Evolutionary conservation across 2,329 filamentous ascomycete species (phyloP).

Genomic region (Penicillium capsulatum): DNA sequence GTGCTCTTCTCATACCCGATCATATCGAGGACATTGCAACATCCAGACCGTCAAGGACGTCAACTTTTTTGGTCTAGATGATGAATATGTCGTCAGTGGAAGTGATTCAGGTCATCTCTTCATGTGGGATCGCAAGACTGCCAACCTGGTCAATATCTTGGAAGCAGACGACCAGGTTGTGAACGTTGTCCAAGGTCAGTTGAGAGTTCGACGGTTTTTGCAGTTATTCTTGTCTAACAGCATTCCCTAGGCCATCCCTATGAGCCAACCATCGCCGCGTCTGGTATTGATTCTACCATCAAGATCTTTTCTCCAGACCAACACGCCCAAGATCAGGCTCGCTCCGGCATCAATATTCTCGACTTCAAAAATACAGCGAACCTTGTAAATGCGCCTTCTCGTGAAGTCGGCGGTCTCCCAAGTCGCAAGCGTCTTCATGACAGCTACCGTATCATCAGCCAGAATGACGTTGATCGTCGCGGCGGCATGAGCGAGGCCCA

Average conservation of each 20-base stretch:
- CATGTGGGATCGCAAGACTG: conserved; percentile 63
- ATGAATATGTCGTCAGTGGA: conserved; percentile 65
- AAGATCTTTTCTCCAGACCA: conserved; percentile 64
- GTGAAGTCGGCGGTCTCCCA: conserved; percentile 44
- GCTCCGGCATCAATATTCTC: conserved; percentile 55
- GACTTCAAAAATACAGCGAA: conserved; percentile 44
- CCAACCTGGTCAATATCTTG: conserved; percentile 59
- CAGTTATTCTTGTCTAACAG: conserved; percentile 10
- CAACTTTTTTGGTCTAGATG: conserved; percentile 63
- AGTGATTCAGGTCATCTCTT: conserved; percentile 65
- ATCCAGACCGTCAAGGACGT: conserved; percentile 66
- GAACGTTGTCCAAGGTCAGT: conserved; percentile 60
- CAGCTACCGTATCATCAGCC: conserved; percentile 57
- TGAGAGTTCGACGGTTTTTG: background rate
- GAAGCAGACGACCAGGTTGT: conserved; percentile 66
- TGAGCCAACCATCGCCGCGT: conserved; percentile 62
- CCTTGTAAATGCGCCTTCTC: conserved; percentile 25
- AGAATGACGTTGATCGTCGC: conserved; percentile 58
- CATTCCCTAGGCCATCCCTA: conserved; percentile 55
- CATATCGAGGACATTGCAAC: conserved; percentile 63
- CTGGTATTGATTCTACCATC: conserved; percentile 64
- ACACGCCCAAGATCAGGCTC: conserved; percentile 54
- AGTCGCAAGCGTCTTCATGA: conserved; percentile 58
- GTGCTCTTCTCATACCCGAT: conserved; percentile 53
- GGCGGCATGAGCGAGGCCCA: conserved; percentile 56